These are phyloP conservation scores for Citrus hindsii DNA, from an alignment of 345 rosid species.

Conservation along the genomic window DNA sequence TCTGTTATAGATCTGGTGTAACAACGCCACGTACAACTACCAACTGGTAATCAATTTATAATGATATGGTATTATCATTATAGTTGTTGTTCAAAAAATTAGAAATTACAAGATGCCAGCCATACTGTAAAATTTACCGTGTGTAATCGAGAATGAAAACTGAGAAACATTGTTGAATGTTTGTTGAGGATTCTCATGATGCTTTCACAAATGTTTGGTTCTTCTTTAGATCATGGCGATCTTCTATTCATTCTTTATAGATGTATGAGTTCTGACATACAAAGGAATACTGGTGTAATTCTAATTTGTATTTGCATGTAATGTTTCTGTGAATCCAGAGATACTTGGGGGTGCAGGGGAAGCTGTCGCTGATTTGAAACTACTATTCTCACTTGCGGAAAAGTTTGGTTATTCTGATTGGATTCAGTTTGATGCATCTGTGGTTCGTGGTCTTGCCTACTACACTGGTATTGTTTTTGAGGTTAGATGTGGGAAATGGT, in stretches of 20 bases:
- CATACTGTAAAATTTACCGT: background rate
- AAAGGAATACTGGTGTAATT: background rate
- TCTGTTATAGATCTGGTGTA: no score
- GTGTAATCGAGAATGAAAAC: background rate
- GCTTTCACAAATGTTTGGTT: background rate
- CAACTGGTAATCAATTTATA: no score
- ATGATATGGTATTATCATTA: background rate
- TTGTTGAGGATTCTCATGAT: background rate
- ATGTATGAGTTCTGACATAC: background rate
- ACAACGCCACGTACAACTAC: no score
- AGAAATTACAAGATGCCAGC: background rate
- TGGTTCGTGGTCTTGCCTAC: conserved; percentile 97
- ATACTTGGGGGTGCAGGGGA: conserved; percentile 78
- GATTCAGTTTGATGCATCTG: conserved; percentile 96
- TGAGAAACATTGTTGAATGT: background rate
- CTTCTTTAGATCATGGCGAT: background rate
- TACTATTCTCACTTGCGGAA: conserved; percentile 80
- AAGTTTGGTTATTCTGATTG: conserved; percentile 86
- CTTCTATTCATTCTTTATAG: background rate
- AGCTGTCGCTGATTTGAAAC: conserved; percentile 80
- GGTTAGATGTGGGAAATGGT: conserved; percentile 45
- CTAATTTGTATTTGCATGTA: conserved; percentile 6
- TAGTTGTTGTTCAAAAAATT: background rate
- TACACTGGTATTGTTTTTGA: conserved; percentile 96
- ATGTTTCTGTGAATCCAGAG: conserved; percentile 37